Evolutionary conservation across 345 rosid species (phyloP), one percentile per base, ranked within the genome.

Genomic region (Rhodomyrtus tomentosa): DNA sequence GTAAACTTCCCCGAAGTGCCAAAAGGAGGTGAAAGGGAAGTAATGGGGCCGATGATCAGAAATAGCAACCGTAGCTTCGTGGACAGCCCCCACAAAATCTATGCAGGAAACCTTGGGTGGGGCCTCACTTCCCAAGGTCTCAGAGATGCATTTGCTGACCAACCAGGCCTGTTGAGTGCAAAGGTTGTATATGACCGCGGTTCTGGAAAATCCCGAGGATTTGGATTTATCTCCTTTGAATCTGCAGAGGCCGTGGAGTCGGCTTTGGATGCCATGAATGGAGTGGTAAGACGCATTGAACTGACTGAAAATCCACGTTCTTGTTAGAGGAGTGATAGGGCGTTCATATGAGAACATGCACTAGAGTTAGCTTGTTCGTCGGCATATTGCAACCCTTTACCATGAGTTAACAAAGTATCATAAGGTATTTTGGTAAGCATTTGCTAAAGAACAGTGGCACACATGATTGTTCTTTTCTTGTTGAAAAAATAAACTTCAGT

Each of bases 1-100:
- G 98, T 97, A 87, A 97, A 95, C 94, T 93, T 94, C 88, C 98
- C 98, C 11, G 98, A 95, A 89, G 99, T 95, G 81, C 98, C 99
- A 25, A 93, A 89, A 89, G 99, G 99, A 84, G 98, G 95, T 16
- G 98, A 96, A 87, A 92, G 94, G 87, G 95, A 92, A 85, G 88
- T 94, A n/a, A 90, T 93, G 94, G 90, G 91, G 25, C 91, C 91
- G 21, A 92, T 85, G 85, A 91, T 95, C 84, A 84, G 89, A 84
- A 94, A 85, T 79, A 84, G 88, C 86, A 88, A 94, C 87, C 91
- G 48, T 52, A 88, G 91, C 82, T 97, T 93, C 42, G 81, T 92
- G 3, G 99, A 95, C 51, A 94, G 94, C 87, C 98, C 94, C 62
- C 91, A 95, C 91, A 95, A 95, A 91, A 89, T 97, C 84, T 95